Percentiles rank a stretch among this genome's conserved stretches.
Evolutionary conservation across 192 early-diverging fungal species (phyloP).

Genomic region (Coemansia sp.): DNA sequence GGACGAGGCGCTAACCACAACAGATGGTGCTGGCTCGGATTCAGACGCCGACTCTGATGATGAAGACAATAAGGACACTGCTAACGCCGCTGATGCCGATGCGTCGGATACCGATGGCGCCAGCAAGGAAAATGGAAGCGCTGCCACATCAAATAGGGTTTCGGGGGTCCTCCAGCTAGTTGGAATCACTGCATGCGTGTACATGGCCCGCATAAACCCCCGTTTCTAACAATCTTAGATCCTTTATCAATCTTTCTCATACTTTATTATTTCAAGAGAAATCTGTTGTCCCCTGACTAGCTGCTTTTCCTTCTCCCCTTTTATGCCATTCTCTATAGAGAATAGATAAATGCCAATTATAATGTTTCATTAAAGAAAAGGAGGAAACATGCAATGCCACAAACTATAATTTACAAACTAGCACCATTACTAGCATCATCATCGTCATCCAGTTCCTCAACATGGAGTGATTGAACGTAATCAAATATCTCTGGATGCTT

Average conservation of each 20-base stretch:
- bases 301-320: not conserved
- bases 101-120: not conserved
- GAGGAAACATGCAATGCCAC: not conserved
- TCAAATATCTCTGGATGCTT: conserved; percentile 42
- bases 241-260: not conserved
- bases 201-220: not conserved
- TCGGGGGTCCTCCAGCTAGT: not conserved
- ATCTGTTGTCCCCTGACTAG: not conserved
- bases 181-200: conserved; percentile 4
- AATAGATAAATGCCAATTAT: not conserved
- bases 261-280: not conserved
- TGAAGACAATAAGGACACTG: conserved; percentile 11
- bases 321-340: not conserved
- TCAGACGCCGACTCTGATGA: conserved; percentile 36
- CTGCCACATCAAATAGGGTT: not conserved
- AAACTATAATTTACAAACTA: not conserved
- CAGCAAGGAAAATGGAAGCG: not conserved
- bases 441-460: conserved; percentile 34
- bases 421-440: conserved; percentile 7
- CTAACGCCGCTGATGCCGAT: not conserved
- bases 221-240: not conserved
- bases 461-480: conserved; percentile 50
- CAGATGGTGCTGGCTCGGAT: conserved; percentile 7
- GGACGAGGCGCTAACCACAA: not conserved
- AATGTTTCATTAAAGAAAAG: not conserved